Conservation (phyloP, 768 basidiomycete species). For the Russula emetica region DNA sequence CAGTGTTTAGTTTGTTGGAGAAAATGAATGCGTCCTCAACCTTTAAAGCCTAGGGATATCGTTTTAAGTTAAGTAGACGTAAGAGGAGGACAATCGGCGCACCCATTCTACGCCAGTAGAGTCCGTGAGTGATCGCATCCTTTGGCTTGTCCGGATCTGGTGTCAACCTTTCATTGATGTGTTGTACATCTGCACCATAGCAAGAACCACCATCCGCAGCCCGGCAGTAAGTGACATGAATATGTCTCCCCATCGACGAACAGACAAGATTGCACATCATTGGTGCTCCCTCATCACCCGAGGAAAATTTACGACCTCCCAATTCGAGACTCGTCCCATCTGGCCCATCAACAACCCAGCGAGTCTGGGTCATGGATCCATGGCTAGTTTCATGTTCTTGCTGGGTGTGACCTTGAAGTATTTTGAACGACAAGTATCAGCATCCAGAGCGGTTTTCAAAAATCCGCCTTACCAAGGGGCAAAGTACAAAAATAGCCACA, state of each 20-base stretch:
- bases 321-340: slow-evolving; percentile 50
- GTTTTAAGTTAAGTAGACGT: background rate
- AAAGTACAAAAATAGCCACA: slow-evolving; percentile 59
- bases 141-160: slow-evolving; percentile 49
- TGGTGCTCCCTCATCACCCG: slow-evolving; percentile 54
- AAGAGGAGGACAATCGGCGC: slow-evolving; percentile 26
- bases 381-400: slow-evolving; percentile 60
- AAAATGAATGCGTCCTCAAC: slow-evolving; percentile 28
- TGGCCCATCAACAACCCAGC: slow-evolving; percentile 54
- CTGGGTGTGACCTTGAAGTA: slow-evolving; percentile 48
- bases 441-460: background rate
- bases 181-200: slow-evolving; percentile 42
- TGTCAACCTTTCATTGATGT: slow-evolving; percentile 40
- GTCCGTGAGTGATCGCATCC: slow-evolving; percentile 50
- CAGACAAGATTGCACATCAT: slow-evolving; percentile 61
- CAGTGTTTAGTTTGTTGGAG: background rate
- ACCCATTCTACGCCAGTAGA: slow-evolving; percentile 59
- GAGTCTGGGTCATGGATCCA: slow-evolving; percentile 57
- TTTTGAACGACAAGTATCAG: background rate
- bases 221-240: slow-evolving; percentile 54
- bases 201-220: slow-evolving; percentile 38
- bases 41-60: slow-evolving; percentile 47
- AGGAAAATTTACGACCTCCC: slow-evolving; percentile 51
- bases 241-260: slow-evolving; percentile 52
- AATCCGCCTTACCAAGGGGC: slow-evolving; percentile 42